Evolutionary conservation across 2,329 filamentous ascomycete species (phyloP).

Genomic region (Rachicladosporium sp.): DNA sequence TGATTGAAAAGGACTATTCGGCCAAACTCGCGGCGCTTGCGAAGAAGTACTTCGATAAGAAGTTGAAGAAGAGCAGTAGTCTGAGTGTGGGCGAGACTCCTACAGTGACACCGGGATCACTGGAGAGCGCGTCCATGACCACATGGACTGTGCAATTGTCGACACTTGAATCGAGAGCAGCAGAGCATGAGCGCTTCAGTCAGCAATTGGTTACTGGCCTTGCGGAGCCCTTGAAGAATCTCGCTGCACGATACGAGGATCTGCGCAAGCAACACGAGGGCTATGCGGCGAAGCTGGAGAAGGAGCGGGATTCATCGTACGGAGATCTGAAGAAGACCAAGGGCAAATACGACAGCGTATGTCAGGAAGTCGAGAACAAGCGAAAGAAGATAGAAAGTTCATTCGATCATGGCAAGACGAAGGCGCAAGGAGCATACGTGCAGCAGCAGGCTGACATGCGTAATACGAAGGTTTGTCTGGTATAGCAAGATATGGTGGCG

Average conservation of each 20-base stretch:
- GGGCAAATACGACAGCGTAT: constrained; percentile 80
- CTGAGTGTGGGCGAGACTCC: constrained; percentile 91
- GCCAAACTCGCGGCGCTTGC: constrained; percentile 75
- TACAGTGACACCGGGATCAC: constrained; percentile 81
- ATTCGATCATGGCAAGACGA: constrained; percentile 75
- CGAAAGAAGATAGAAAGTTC: constrained; percentile 90
- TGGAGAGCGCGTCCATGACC: constrained; percentile 91
- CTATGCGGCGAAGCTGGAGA: constrained; percentile 77
- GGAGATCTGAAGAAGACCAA: constrained; percentile 81
- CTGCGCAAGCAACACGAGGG: constrained; percentile 83
- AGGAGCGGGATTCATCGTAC: constrained; percentile 76
- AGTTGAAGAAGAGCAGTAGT: constrained; percentile 74
- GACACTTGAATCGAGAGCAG: constrained; percentile 74
- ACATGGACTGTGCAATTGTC: constrained; percentile 93
- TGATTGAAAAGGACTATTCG: constrained; percentile 94
- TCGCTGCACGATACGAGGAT: constrained; percentile 70
- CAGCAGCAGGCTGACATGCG: constrained; percentile 92
- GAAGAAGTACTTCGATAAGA: constrained; percentile 96
- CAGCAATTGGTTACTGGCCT: constrained; percentile 67
- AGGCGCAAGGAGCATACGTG: constrained; percentile 82
- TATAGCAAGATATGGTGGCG: constrained; percentile 2
- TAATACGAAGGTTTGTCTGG: constrained; percentile 56
- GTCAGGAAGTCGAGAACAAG: constrained; percentile 86
- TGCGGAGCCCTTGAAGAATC: constrained; percentile 72
- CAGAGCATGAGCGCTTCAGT: constrained; percentile 78